Evolutionary conservation across 2,329 filamentous ascomycete species (phyloP).

Genomic region (Phyllosticta citriasiana): DNA sequence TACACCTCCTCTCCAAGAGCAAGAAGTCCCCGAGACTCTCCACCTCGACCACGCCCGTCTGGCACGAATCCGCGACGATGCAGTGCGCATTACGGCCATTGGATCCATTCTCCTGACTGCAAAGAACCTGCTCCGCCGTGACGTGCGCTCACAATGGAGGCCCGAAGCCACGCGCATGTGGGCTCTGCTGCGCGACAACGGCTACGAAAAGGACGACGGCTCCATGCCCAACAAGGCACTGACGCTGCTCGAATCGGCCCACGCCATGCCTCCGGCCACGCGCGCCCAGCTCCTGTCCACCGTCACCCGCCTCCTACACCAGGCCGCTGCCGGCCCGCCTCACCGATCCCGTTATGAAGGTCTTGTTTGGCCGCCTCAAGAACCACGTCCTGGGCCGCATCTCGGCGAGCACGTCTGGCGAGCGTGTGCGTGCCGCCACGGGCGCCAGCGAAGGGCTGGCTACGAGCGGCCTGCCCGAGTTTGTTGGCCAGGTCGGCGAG

Average conservation of each 20-base stretch:
- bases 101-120: conserved; percentile 68
- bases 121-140: conserved; percentile 74
- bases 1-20: conserved; percentile 43
- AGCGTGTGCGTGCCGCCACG: conserved; percentile 60
- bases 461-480: conserved; percentile 61
- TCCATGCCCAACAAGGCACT: conserved; percentile 34
- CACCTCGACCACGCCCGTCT: conserved; percentile 58
- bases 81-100: conserved; percentile 58
- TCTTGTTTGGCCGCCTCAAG: conserved; percentile 58
- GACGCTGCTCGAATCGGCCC: conserved; percentile 39
- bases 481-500: conserved; percentile 57
- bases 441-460: conserved; percentile 61
- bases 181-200: conserved; percentile 48
- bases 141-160: conserved; percentile 69
- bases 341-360: conserved; percentile 53
- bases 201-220: conserved; percentile 47
- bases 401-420: conserved; percentile 55
- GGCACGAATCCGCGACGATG: conserved; percentile 44
- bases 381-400: conserved; percentile 57
- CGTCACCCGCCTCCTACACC: conserved; percentile 41
- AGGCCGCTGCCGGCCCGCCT: conserved; percentile 41
- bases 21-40: conserved; percentile 62
- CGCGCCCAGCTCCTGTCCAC: conserved; percentile 34
- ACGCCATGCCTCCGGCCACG: conserved; percentile 39
- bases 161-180: conserved; percentile 62